These are phyloP conservation scores for Debaryomyces tyrocola DNA, from an alignment of 805 yeast species.

Conservation along the genomic window DNA sequence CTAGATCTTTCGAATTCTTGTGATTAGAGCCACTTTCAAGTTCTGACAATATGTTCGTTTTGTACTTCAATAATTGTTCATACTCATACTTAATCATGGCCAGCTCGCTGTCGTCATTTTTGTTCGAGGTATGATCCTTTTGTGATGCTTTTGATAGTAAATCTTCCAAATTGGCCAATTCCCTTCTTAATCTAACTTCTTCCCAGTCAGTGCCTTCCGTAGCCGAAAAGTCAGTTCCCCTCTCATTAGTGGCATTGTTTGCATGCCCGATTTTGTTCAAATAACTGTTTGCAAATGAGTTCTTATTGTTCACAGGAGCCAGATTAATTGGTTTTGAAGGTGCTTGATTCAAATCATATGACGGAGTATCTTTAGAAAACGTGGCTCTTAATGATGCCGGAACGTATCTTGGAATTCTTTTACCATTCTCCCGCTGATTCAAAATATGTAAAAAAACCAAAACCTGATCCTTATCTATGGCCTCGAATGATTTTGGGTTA, in stretches of 20 bases:
- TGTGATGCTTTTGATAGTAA: slow-evolving; percentile 53
- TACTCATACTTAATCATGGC: slow-evolving; percentile 57
- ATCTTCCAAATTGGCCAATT: slow-evolving; percentile 72
- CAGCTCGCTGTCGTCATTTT: slow-evolving; percentile 25
- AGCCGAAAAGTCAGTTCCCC: slow-evolving; percentile 70
- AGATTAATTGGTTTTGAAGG: slow-evolving; percentile 28
- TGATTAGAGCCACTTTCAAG: slow-evolving; percentile 6
- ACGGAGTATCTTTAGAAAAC: slow-evolving; percentile 80
- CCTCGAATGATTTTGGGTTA: slow-evolving; percentile 82
- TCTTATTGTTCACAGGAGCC: slow-evolving; percentile 14
- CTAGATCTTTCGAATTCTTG: slow-evolving; percentile 35
- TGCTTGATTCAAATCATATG: slow-evolving; percentile 54
- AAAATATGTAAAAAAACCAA: slow-evolving; percentile 86
- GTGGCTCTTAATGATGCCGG: slow-evolving; percentile 91
- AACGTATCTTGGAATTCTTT: slow-evolving; percentile 88
- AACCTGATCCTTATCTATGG: slow-evolving; percentile 92
- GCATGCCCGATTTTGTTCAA: slow-evolving; percentile 56
- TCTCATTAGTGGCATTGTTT: slow-evolving; percentile 24
- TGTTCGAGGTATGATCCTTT: slow-evolving; percentile 12
- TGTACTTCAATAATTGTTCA: slow-evolving; percentile 79
- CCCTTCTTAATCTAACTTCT: slow-evolving; percentile 77
- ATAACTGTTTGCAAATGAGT: slow-evolving; percentile 55
- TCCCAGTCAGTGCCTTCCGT: slow-evolving; percentile 91
- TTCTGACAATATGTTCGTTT: slow-evolving; percentile 54
- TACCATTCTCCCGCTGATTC: slow-evolving; percentile 84